phyloP scores from a whole-genome alignment of 179 eudicot genomes.

The Heliamphora pulchella region DNA sequence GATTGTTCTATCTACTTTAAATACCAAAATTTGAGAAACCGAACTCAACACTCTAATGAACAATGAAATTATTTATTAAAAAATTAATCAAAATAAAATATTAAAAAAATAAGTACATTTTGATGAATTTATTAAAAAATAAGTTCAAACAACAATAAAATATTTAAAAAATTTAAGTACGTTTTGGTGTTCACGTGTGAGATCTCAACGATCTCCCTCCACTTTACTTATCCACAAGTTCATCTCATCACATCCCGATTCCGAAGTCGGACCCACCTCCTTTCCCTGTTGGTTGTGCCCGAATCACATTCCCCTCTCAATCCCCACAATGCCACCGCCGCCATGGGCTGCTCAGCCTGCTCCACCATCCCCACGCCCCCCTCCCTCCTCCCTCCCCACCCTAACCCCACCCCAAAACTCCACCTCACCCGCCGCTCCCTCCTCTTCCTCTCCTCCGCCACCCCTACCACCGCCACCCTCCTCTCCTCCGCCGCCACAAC shows the following conservation, averaged over 20 bases:
- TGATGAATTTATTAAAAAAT: too few relatives aligned
- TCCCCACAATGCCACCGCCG: conserved; percentile 31
- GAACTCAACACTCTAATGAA: too few relatives aligned
- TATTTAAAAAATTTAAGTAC: too few relatives aligned
- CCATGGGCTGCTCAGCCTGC: conserved; percentile 35
- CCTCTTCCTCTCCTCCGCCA: conserved; percentile 44
- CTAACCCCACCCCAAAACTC: conserved; percentile 13
- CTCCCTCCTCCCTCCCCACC: conserved; percentile 18
- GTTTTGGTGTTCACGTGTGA: too few relatives aligned
- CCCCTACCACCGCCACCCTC: conserved; percentile 30
- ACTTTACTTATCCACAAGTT: conserved; percentile 12
- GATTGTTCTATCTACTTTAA: too few relatives aligned
- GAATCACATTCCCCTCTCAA: neutral
- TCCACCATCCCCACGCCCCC: conserved; percentile 24
- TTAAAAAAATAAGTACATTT: too few relatives aligned
- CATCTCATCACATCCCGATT: neutral
- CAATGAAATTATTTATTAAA: too few relatives aligned
- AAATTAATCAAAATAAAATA: too few relatives aligned
- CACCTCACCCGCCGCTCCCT: conserved; percentile 47
- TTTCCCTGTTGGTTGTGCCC: neutral
- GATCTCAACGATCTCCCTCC: too few relatives aligned
- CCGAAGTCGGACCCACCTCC: neutral
- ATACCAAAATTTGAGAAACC: too few relatives aligned
- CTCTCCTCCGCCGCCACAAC: conserved; percentile 24
- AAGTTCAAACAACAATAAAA: too few relatives aligned